Percentiles rank a stretch among this genome's conserved stretches.
Evolutionary conservation across 2,329 filamentous ascomycete genomes (phyloP).

Genomic region (Gaeumannomyces sp.): DNA sequence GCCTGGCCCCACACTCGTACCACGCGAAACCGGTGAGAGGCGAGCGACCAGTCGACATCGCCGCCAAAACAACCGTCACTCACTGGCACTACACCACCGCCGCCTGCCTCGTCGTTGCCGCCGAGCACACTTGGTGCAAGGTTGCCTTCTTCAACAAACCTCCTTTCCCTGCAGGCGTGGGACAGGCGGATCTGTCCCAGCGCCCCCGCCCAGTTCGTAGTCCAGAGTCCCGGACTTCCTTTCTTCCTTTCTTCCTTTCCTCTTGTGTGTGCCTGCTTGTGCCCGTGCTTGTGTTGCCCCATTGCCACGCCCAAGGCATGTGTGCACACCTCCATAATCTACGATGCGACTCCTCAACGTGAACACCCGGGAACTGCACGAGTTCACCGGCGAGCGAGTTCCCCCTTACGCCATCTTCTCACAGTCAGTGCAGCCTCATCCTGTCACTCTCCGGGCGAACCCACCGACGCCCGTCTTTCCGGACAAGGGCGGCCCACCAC

Average conservation of each 20-base stretch:
- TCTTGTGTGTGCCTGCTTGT: neutral
- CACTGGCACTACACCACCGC: neutral
- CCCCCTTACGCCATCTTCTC: neutral
- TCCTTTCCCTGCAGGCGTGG: neutral
- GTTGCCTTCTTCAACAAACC: neutral
- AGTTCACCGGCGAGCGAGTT: neutral
- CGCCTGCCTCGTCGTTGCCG: too few relatives aligned
- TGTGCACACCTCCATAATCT: neutral
- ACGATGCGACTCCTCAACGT: neutral
- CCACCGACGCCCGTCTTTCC: too few relatives aligned
- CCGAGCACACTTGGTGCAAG: neutral
- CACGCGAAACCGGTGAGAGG: neutral
- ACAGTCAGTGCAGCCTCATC: neutral
- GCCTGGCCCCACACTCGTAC: neutral
- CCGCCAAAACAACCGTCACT: neutral
- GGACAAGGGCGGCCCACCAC: too few relatives aligned
- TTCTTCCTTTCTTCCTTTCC: neutral
- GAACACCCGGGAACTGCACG: neutral
- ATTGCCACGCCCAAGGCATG: neutral
- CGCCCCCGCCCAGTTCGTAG: too few relatives aligned
- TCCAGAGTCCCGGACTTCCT: neutral
- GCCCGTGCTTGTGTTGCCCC: too few relatives aligned
- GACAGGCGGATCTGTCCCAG: neutral
- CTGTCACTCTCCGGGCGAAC: neutral
- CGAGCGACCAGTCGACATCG: neutral